Evolutionary conservation across 208 protist genomes (phyloP).

Genomic region (Acanthamoeba polyphaga): DNA sequence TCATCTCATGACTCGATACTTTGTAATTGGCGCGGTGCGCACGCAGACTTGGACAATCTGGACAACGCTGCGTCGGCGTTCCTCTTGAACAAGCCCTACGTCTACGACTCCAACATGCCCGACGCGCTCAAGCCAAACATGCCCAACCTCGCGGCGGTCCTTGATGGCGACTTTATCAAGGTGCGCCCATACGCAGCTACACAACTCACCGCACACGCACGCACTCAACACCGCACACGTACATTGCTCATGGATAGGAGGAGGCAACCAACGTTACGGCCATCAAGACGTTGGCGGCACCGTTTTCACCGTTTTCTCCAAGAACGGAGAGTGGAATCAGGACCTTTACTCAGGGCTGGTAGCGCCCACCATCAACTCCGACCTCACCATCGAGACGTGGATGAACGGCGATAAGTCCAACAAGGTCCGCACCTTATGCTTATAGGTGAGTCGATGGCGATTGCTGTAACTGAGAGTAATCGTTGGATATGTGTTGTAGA

Average conservation of each 20-base stretch:
- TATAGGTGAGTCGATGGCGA: neutral
- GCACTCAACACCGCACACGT: no score
- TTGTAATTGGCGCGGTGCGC: no score
- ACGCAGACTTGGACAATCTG: neutral
- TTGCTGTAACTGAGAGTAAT: neutral
- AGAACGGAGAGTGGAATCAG: conserved; percentile 79
- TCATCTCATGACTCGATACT: neutral
- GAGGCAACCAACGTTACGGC: neutral
- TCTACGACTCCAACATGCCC: conserved; percentile 66
- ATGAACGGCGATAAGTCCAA: conserved; percentile 73
- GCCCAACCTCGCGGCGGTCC: neutral
- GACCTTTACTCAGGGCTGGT: conserved; percentile 82
- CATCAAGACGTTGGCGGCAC: neutral
- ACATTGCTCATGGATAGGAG: neutral
- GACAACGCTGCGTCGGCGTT: neutral
- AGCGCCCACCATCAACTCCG: conserved; percentile 51
- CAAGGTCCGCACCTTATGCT: neutral
- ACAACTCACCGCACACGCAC: no score
- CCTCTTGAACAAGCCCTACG: conserved; percentile 56
- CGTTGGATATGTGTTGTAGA: neutral
- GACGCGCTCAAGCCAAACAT: neutral
- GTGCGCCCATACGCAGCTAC: neutral
- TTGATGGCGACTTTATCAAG: conserved; percentile 4
- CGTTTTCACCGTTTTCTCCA: conserved; percentile 77
- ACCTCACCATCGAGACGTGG: conserved; percentile 78